Evolutionary conservation across 192 early-diverging fungal genomes (phyloP), one percentile per base, ranked within the genome.

Genomic region (Entomortierella parvispora): DNA sequence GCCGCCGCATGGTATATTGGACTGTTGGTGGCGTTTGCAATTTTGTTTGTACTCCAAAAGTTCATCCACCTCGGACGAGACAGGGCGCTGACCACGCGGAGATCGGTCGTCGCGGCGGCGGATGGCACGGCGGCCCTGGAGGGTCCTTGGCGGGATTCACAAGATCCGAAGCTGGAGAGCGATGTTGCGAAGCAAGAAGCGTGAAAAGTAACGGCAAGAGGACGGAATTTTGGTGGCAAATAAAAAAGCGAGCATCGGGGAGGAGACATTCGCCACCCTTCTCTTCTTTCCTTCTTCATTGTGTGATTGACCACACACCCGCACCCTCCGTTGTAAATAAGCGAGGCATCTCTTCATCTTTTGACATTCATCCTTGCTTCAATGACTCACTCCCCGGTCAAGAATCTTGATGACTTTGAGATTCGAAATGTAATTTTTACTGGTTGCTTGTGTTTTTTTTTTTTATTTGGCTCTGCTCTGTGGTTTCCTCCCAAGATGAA

Each of bases 1-100:
- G 74, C 74, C 0, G 65, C 74, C 4, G 74, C 42, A 29, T 77
- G 66, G 65, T 77, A 77, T 28, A 63, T 68, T 31, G 74, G 65
- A 0, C 59, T 77, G 8, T 54, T 77, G 17, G 11, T 55, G 20
- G 44, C 55, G 28, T 77, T 77, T 47, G 60, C 63, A 1, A 11
- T 77, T 2, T 34, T 77, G 4, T 77, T 77, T 45, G 48, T 64
- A 15, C 48, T 77, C 0, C 74, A 77, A 59, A 68, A 54, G 29
- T 68, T 58, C 20, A 68, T 77, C 49, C 74, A 77, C 22, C 60
- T 23, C 2, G 74, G 74, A 11, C 65, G 74, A 12, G 74, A 77
- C 28, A 12, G 28, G 4, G 28, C 42, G 3, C 40, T 68, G 31
- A 58, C 42, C n/a, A 26, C 34, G 0, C 62, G 74, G 20, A 46